phyloP scores from a whole-genome alignment of 163 green algal genomes.

The Scenedesmus sp. region DNA sequence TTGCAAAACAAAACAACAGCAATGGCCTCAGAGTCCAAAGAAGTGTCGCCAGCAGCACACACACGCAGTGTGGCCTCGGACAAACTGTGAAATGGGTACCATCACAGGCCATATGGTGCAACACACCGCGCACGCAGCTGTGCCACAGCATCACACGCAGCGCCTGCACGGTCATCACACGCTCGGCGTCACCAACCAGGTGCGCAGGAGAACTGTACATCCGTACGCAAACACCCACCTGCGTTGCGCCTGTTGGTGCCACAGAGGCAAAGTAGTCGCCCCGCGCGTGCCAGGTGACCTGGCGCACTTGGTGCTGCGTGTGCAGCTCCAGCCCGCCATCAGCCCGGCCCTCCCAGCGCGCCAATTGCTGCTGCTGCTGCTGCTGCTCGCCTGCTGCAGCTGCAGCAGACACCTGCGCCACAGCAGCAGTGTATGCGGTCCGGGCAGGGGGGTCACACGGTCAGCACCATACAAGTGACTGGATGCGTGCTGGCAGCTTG shows the following conservation, averaged over 20 bases:
- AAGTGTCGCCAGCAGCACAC: neutral
- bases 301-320: slow-evolving; percentile 60
- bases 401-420: slow-evolving; percentile 29
- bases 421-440: neutral
- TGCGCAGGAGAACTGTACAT: neutral
- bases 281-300: slow-evolving; percentile 90
- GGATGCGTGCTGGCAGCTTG: too few relatives aligned
- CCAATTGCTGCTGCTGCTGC: slow-evolving; percentile 50
- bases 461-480: too few relatives aligned
- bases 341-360: slow-evolving; percentile 33
- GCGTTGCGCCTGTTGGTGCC: slow-evolving; percentile 83
- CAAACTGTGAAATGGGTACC: slow-evolving; percentile 62
- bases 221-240: slow-evolving; percentile 65
- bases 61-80: slow-evolving; percentile 30
- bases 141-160: too few relatives aligned
- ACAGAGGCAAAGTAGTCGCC: slow-evolving; percentile 96
- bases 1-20: neutral
- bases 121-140: neutral
- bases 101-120: slow-evolving; percentile 28
- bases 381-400: slow-evolving; percentile 38
- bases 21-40: slow-evolving; percentile 34
- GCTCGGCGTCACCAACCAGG: neutral
- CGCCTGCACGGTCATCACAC: too few relatives aligned
- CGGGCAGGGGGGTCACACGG: too few relatives aligned
- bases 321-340: slow-evolving; percentile 59